Conservation (phyloP, 2,329 filamentous ascomycete genomes). For the Talaromyces amestolkiae region DNA sequence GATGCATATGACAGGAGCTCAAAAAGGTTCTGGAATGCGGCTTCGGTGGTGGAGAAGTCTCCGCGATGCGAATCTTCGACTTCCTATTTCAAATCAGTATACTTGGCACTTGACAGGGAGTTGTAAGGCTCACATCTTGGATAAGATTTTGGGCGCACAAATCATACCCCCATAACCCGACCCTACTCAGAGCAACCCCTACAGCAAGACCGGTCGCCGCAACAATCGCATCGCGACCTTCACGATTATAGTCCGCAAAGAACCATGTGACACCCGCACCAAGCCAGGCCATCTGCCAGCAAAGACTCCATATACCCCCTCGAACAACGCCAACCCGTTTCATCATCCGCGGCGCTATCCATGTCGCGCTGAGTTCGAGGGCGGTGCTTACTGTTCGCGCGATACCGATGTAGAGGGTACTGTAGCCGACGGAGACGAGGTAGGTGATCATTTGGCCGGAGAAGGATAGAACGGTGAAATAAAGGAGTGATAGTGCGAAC, state of each 20-base stretch:
- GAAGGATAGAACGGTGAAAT: constrained; percentile 57
- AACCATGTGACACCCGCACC: constrained; percentile 45
- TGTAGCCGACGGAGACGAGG: constrained; percentile 51
- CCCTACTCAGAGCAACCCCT: constrained; percentile 55
- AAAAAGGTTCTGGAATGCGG: constrained; percentile 66
- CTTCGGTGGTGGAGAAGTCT: constrained; percentile 66
- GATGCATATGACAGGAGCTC: constrained; percentile 65
- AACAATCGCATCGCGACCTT: constrained; percentile 20
- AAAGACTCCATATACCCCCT: constrained; percentile 68
- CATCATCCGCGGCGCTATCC: constrained; percentile 52
- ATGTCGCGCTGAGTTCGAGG: constrained; percentile 55
- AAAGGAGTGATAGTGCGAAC: constrained; percentile 51
- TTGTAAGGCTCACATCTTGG: constrained; percentile 51
- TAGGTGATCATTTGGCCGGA: constrained; percentile 57
- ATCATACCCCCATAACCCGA: constrained; percentile 63
- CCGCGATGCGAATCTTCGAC: constrained; percentile 59
- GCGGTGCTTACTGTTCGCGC: constrained; percentile 49
- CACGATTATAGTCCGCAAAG: constrained; percentile 36
- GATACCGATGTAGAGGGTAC: constrained; percentile 47
- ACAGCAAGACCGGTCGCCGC: constrained; percentile 51
- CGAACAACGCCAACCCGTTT: constrained; percentile 57
- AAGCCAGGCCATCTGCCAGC: constrained; percentile 63
- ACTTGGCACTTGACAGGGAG: neutral
- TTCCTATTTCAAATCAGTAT: constrained; percentile 40
- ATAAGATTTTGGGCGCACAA: constrained; percentile 60